These are phyloP conservation scores for Musa troglodytarum DNA, from an alignment of 176 grass and related monocot genomes.

Conservation along the genomic window DNA sequence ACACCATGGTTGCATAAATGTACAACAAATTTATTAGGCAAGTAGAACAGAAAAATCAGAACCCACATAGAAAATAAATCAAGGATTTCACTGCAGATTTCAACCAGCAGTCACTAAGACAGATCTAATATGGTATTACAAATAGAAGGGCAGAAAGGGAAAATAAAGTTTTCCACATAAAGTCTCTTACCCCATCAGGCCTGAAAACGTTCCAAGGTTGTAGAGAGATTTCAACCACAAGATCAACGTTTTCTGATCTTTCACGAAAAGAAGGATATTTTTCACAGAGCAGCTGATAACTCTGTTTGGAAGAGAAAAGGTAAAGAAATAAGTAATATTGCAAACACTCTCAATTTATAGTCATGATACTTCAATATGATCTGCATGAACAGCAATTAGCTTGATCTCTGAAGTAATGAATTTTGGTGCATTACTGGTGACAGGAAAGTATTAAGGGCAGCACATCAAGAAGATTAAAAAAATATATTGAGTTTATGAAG, in stretches of 20 bases:
- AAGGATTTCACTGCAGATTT: neutral
- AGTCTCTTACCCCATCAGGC: slow-evolving; percentile 76
- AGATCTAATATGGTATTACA: neutral
- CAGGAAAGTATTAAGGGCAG: too few relatives aligned
- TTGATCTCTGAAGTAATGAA: too few relatives aligned
- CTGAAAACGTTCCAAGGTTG: slow-evolving; percentile 98
- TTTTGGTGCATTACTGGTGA: too few relatives aligned
- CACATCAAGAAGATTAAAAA: too few relatives aligned
- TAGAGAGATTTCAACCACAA: slow-evolving; percentile 96
- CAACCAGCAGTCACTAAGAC: slow-evolving; percentile 1
- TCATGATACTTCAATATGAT: too few relatives aligned
- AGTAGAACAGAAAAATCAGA: too few relatives aligned
- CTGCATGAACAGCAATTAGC: too few relatives aligned
- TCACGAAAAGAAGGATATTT: slow-evolving; percentile 87
- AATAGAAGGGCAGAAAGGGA: neutral
- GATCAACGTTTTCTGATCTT: slow-evolving; percentile 96
- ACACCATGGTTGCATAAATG: too few relatives aligned
- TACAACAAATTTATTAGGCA: too few relatives aligned
- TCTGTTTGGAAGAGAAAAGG: slow-evolving; percentile 36
- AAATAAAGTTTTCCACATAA: slow-evolving; percentile 19
- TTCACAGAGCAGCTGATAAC: slow-evolving; percentile 78
- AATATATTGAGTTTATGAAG: too few relatives aligned
- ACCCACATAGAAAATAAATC: too few relatives aligned
- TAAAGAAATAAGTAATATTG: slow-evolving; percentile 6
- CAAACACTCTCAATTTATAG: too few relatives aligned